A percentile compares a stretch with the other conserved stretches of the same genome.
These are phyloP conservation scores for Nitzschia sp. DNA, from an alignment of 108 stramenopile species.

Conservation along the genomic window DNA sequence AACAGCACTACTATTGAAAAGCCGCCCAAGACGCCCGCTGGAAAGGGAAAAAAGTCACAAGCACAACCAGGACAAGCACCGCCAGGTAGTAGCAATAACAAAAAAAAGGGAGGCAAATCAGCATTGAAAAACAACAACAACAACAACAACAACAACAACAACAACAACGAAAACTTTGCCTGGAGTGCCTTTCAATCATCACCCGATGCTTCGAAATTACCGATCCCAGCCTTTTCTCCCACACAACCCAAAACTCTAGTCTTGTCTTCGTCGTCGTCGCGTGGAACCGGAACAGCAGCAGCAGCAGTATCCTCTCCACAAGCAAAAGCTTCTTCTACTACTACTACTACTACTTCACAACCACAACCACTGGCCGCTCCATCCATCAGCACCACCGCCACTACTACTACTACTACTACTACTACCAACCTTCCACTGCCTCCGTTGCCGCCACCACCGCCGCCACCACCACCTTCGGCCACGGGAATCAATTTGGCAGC, in stretches of 20 bases:
- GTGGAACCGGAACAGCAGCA: background rate
- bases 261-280: background rate
- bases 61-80: background rate
- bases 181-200: conserved; percentile 87
- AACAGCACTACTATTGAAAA: background rate
- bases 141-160: conserved; percentile 31
- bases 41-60: background rate
- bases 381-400: background rate
- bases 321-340: background rate
- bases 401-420: background rate
- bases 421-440: background rate
- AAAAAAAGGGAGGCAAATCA: conserved; percentile 12
- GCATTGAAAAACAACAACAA: conserved; percentile 29
- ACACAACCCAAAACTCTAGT: conserved; percentile 16
- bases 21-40: background rate
- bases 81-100: background rate
- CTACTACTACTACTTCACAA: background rate
- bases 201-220: conserved; percentile 75
- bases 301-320: background rate
- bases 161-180: conserved; percentile 52
- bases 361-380: background rate
- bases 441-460: background rate
- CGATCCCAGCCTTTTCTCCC: conserved; percentile 60
- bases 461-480: background rate
- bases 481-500: conserved; percentile 49